phyloP scores from a whole-genome alignment of 2,329 filamentous ascomycete genomes.

The Penicillium sp. region DNA sequence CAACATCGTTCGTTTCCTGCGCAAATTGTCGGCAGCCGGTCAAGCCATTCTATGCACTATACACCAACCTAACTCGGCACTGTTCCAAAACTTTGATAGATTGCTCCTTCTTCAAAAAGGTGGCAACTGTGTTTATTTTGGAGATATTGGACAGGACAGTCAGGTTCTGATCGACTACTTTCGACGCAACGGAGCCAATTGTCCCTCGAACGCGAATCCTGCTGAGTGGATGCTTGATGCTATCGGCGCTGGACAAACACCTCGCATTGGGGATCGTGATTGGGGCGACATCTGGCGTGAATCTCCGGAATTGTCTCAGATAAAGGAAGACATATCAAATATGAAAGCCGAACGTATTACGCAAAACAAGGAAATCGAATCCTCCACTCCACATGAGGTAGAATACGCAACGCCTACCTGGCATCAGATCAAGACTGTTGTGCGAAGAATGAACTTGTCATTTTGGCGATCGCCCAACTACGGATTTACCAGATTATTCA shows the following conservation, averaged over 20 bases:
- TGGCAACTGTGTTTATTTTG: conserved; percentile 53
- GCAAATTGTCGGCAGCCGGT: conserved; percentile 56
- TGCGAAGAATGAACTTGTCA: conserved; percentile 67
- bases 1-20: conserved; percentile 57
- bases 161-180: conserved; percentile 51
- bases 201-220: conserved; percentile 48
- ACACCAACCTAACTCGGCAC: conserved; percentile 55
- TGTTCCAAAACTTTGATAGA: conserved; percentile 57
- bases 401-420: conserved; percentile 78
- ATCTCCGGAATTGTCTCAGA: conserved; percentile 63
- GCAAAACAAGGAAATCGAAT: conserved; percentile 37
- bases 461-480: conserved; percentile 89
- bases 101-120: conserved; percentile 53
- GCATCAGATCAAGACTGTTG: conserved; percentile 75
- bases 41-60: conserved; percentile 60
- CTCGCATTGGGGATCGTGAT: conserved; percentile 69
- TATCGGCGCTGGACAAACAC: conserved; percentile 69
- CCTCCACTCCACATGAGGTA: conserved; percentile 52
- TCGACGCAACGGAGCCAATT: conserved; percentile 49
- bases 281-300: conserved; percentile 78
- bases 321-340: conserved; percentile 62
- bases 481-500: conserved; percentile 81
- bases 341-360: conserved; percentile 61
- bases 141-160: conserved; percentile 51
- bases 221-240: conserved; percentile 53